Conservation (phyloP, 345 rosid species). For the Anacardium occidentale region DNA sequence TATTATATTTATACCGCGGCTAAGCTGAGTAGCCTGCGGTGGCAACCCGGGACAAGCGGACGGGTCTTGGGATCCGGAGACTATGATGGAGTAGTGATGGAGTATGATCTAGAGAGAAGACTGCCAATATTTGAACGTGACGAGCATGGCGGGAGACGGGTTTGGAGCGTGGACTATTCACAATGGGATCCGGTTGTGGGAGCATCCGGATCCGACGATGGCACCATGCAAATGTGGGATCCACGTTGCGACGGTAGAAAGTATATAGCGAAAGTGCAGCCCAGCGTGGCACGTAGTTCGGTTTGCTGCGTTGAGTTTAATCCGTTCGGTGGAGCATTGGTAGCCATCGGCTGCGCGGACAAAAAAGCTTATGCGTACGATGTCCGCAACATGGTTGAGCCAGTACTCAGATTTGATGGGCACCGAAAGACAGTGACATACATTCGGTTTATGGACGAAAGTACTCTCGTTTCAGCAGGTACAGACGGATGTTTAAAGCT, state of each 20-base stretch:
- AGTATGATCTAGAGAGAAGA: constrained; percentile 65
- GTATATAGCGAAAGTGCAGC: constrained; percentile 48
- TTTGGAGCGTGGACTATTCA: constrained; percentile 88
- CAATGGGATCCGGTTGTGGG: constrained; percentile 46
- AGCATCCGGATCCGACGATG: constrained; percentile 92
- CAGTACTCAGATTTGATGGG: constrained; percentile 47
- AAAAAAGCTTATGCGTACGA: constrained; percentile 68
- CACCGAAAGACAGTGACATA: constrained; percentile 83
- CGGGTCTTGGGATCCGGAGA: constrained; percentile 78
- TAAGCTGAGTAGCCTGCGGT: constrained; percentile 74
- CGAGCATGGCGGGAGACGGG: constrained; percentile 88
- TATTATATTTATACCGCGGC: constrained; percentile 80
- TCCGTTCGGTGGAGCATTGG: constrained; percentile 46
- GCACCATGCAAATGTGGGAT: constrained; percentile 91
- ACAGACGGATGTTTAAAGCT: constrained; percentile 74
- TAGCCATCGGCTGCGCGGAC: constrained; percentile 81
- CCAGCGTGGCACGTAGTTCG: constrained; percentile 38
- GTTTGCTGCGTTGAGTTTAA: constrained; percentile 82
- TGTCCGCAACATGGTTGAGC: constrained; percentile 44
- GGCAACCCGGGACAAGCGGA: constrained; percentile 61
- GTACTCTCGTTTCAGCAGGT: constrained; percentile 54
- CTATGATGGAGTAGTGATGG: constrained; percentile 88
- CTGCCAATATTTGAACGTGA: constrained; percentile 76
- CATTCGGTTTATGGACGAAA: constrained; percentile 43
- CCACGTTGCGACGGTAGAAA: constrained; percentile 50